phyloP scores from a whole-genome alignment of 371 early-diverging fungal genomes.

The Lichtheimia ramosa region DNA sequence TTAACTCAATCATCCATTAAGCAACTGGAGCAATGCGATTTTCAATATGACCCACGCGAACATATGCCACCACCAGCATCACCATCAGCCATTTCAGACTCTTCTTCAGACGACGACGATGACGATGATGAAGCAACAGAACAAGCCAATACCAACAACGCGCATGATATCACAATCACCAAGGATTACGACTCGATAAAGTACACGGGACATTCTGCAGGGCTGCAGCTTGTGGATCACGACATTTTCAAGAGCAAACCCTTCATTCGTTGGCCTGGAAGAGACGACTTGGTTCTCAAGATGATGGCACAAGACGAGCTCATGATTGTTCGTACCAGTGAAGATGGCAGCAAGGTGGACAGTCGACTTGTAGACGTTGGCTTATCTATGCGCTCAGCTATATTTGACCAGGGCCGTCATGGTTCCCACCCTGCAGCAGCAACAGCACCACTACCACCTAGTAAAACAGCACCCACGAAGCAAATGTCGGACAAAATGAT shows the following conservation, averaged over 20 bases:
- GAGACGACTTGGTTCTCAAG: constrained; percentile 36
- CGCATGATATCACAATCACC: neutral
- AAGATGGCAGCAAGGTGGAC: constrained; percentile 17
- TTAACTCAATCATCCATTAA: constrained; percentile 40
- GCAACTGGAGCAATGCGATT: constrained; percentile 41
- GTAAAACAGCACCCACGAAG: constrained; percentile 15
- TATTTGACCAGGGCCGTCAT: constrained; percentile 16
- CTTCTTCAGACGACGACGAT: constrained; percentile 27
- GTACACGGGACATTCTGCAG: constrained; percentile 47
- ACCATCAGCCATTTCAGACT: constrained; percentile 12
- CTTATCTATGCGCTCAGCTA: constrained; percentile 32
- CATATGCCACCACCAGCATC: constrained; percentile 8
- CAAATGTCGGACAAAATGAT: constrained; percentile 20
- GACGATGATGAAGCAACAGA: constrained; percentile 22
- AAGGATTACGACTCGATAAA: constrained; percentile 49
- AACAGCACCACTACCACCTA: neutral
- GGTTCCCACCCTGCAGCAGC: constrained; percentile 8
- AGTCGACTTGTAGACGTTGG: constrained; percentile 33
- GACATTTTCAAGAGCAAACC: constrained; percentile 38
- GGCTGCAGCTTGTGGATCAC: constrained; percentile 31
- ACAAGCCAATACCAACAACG: constrained; percentile 4
- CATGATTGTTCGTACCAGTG: constrained; percentile 35
- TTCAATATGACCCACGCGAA: constrained; percentile 14
- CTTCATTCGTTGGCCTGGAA: constrained; percentile 38
- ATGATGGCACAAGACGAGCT: constrained; percentile 43